Conservation (phyloP, 2,329 filamentous ascomycete species). For the Penicillium hordei region DNA sequence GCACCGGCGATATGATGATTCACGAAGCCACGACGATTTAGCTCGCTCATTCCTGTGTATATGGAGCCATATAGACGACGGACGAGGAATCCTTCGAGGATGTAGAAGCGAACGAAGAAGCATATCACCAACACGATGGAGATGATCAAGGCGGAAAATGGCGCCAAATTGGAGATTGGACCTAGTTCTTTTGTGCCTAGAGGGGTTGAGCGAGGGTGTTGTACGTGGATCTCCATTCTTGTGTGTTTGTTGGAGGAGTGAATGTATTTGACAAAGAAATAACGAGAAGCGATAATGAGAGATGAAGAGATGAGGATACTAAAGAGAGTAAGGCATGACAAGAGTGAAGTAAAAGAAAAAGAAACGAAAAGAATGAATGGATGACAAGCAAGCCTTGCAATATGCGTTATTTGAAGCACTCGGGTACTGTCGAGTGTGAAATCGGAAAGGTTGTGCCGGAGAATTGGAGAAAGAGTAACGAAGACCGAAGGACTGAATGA, state of each 20-base stretch:
- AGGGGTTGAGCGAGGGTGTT: background rate
- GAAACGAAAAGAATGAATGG: no score
- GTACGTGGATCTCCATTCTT: background rate
- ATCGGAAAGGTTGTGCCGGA: background rate
- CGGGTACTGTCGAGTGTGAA: background rate
- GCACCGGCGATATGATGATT: conserved; percentile 49
- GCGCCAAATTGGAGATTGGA: conserved; percentile 25
- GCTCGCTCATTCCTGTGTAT: conserved; percentile 39
- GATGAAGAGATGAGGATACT: background rate
- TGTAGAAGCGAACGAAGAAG: conserved; percentile 46
- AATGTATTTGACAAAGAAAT: background rate
- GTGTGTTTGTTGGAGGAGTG: background rate
- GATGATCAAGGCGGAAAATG: conserved; percentile 30
- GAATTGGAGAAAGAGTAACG: no score
- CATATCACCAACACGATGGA: conserved; percentile 30
- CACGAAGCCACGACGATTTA: conserved; percentile 43
- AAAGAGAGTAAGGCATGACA: no score
- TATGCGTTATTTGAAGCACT: background rate
- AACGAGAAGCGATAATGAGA: no score
- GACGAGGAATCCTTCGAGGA: conserved; percentile 45
- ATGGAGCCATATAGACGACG: conserved; percentile 34
- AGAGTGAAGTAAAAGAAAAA: no score
- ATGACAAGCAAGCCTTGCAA: background rate
- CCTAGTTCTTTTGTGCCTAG: conserved; percentile 7
- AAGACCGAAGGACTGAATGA: no score